Base-by-base conservation (phyloP, 768 basidiomycete species). In the Naganishia antarctica region DNA sequence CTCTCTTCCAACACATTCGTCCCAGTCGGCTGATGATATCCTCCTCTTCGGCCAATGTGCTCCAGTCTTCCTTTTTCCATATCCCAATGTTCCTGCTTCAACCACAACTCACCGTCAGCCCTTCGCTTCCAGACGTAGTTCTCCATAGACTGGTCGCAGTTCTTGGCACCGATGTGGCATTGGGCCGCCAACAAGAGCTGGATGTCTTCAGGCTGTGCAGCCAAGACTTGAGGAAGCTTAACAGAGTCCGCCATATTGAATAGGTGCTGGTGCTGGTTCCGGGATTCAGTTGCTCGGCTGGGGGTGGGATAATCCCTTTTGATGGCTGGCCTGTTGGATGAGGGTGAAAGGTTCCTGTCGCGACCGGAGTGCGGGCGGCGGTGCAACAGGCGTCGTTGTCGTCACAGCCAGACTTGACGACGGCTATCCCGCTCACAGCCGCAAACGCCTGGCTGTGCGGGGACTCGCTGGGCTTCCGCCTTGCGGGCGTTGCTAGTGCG, bases 121-220 rank as follows among this genome's bases (percentile, higher is more conserved):
- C 96, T 85, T 79, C 94, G 83, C 83, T 93, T 98, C 87, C 87
- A 98, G 80, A 99, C 90, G 80, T 99, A 99, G 61, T 90, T 83
- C 75, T 88, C 86, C 96, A 99, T 99, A 80, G 92, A 89, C 86
- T 92, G 96, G 79, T 98, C 94, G 82, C 92, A 94, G 81, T 97
- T 96, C 88, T 98, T 98, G 70, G 88, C 91, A 78, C 93, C 94
- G 69, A 98, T 88, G 78, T 97, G 94, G 79, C 86, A 88, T 82
- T 97, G 90, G 23, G 96, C 96, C 75, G 92, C 87, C 67, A 98
- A 84, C 75, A 98, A 84, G 71, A 91, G 86, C 80, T 90, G 89
- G 73, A 97, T 93, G 80, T 98, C 94, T 82, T 97, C 93, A 80
- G 98, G 93, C 61, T 91, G 93, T 47, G 92, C 90, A 77, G 86